Percentiles rank a stretch among this genome's conserved stretches.
These are phyloP conservation scores for Neofusicoccum laricinum DNA, from an alignment of 2,329 filamentous ascomycete species.

Conservation along the genomic window DNA sequence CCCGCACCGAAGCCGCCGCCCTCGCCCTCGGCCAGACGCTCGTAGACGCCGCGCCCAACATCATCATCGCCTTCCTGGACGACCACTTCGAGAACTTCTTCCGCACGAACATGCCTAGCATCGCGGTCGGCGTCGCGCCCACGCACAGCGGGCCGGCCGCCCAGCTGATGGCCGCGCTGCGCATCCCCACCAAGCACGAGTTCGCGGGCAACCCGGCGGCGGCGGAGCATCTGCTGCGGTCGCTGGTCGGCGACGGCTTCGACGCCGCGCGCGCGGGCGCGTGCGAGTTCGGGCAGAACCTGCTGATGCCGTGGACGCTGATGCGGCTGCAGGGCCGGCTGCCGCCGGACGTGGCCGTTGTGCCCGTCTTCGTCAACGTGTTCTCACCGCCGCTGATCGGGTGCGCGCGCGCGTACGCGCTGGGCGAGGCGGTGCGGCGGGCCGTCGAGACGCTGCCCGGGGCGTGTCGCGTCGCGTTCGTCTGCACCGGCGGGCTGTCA, in stretches of 20 bases:
- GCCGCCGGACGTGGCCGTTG: conserved; percentile 22
- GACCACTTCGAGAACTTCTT: conserved; percentile 33
- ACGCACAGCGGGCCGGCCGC: conserved; percentile 28
- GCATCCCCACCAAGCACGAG: conserved; percentile 22
- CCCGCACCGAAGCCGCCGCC: conserved; percentile 26
- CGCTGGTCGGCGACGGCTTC: conserved; percentile 26
- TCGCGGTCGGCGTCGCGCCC: conserved; percentile 27
- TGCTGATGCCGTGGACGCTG: conserved; percentile 31
- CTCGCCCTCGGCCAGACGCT: conserved; percentile 26
- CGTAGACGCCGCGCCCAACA: conserved; percentile 26
- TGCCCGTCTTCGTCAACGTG: conserved; percentile 30
- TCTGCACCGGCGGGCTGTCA: conserved; percentile 22
- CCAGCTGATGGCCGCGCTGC: conserved; percentile 27
- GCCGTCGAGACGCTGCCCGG: conserved; percentile 13
- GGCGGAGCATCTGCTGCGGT: conserved; percentile 25
- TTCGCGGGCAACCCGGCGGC: conserved; percentile 27
- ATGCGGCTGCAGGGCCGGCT: conserved; percentile 22
- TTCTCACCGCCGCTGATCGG: conserved; percentile 30
- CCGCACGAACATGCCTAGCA: conserved; percentile 28
- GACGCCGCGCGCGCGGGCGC: conserved; percentile 25
- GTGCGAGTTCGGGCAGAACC: conserved; percentile 29
- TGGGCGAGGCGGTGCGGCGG: conserved; percentile 29
- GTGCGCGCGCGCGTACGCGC: conserved; percentile 28
- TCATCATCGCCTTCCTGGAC: conserved; percentile 32
- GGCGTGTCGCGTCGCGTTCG: conserved; percentile 12